Conservation (phyloP, 441 rosid species). For the Syzygium malaccense region DNA sequence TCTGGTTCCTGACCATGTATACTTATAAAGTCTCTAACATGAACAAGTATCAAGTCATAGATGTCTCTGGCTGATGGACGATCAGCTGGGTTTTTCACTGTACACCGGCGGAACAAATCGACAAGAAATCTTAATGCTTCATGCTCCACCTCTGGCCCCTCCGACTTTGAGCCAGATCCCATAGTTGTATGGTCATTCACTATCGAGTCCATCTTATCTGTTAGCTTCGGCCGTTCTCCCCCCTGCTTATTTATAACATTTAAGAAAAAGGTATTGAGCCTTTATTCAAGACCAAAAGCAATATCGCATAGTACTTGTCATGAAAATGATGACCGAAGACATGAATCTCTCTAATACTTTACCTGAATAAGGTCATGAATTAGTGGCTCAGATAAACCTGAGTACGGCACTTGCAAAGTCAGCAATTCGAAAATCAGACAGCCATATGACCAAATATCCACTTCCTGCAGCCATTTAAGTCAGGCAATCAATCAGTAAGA, state of each 20-base stretch:
- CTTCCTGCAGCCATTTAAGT: constrained; percentile 54
- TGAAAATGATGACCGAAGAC: neutral
- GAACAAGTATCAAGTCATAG: constrained; percentile 36
- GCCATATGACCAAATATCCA: constrained; percentile 95
- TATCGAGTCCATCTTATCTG: constrained; percentile 48
- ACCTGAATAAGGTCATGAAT: constrained; percentile 83
- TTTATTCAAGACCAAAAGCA: neutral
- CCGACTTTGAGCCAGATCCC: constrained; percentile 19
- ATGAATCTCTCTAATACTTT: neutral
- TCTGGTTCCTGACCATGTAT: constrained; percentile 12
- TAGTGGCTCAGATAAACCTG: constrained; percentile 45
- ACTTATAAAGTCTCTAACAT: constrained; percentile 10
- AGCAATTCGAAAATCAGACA: constrained; percentile 80
- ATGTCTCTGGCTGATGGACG: constrained; percentile 64
- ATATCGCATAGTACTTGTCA: neutral
- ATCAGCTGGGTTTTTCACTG: constrained; percentile 55
- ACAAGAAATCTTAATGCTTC: constrained; percentile 58
- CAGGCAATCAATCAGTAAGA: neutral
- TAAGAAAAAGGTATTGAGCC: neutral
- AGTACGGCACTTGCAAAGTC: constrained; percentile 79
- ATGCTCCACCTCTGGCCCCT: constrained; percentile 32
- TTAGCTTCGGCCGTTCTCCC: constrained; percentile 62
- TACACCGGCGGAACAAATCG: constrained; percentile 55
- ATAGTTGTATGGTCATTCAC: constrained; percentile 21
- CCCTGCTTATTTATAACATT: constrained; percentile 30